These are phyloP conservation scores for Colletotrichum sojae DNA, from an alignment of 2,329 filamentous ascomycete genomes.

Conservation along the genomic window DNA sequence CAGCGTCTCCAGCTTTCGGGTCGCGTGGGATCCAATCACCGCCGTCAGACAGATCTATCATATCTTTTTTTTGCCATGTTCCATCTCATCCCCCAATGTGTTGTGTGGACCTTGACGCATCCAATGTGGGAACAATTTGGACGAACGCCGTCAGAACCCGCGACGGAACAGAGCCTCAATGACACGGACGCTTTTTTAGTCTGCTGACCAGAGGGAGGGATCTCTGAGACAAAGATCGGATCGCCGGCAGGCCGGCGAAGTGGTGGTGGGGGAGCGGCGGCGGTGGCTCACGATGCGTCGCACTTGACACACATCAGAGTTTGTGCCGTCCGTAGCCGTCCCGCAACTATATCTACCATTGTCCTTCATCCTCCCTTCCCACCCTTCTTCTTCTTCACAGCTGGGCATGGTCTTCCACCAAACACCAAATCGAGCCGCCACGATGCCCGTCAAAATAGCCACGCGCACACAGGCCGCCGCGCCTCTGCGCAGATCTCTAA, in stretches of 20 bases:
- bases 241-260: slow-evolving; percentile 8
- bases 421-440: not conserved
- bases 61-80: not conserved
- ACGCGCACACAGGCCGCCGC: slow-evolving; percentile 11
- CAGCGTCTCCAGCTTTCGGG: slow-evolving; percentile 10
- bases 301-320: slow-evolving; percentile 13
- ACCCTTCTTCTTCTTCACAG: not conserved
- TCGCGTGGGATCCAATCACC: slow-evolving; percentile 21
- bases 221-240: slow-evolving; percentile 25
- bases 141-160: slow-evolving; percentile 25
- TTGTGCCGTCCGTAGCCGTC: slow-evolving; percentile 39
- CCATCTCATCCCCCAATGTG: slow-evolving; percentile 12
- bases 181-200: not conserved
- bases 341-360: slow-evolving; percentile 29
- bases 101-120: not conserved
- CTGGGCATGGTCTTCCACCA: not conserved
- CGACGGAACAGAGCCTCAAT: slow-evolving; percentile 26
- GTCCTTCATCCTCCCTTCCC: not conserved
- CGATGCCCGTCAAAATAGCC: slow-evolving; percentile 29
- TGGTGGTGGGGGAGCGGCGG: slow-evolving; percentile 21
- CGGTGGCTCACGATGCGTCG: slow-evolving; percentile 24
- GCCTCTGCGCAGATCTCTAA: slow-evolving; percentile 27
- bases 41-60: too few species aligned
- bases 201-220: not conserved
- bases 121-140: not conserved